Evolutionary conservation across 495 filamentous ascomycete species (phyloP).

Genomic region (Lasiosphaeria hispida): DNA sequence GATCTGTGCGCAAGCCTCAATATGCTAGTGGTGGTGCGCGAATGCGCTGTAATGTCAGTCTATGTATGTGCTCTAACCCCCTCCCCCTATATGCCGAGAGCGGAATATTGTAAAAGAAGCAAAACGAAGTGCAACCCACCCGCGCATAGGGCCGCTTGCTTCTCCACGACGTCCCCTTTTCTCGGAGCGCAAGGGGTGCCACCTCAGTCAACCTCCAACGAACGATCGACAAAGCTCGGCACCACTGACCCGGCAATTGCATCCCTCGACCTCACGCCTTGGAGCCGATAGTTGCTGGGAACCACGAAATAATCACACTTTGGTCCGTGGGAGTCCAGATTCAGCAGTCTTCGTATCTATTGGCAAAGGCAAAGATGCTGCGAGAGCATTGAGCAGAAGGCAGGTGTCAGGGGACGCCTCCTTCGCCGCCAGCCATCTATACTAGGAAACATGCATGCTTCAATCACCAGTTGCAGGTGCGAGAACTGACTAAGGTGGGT

Average conservation of each 20-base stretch:
- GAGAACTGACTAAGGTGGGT: too few species aligned
- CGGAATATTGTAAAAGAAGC: slow-evolving; percentile 11
- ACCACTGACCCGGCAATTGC: slow-evolving; percentile 8
- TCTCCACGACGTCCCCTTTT: neutral
- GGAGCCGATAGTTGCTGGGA: neutral
- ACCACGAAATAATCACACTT: too few species aligned
- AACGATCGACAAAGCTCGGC: slow-evolving; percentile 11
- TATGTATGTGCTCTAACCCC: neutral
- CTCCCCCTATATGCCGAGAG: neutral
- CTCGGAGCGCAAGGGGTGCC: slow-evolving; percentile 4
- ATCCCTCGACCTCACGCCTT: neutral
- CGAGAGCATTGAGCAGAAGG: too few species aligned
- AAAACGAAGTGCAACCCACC: slow-evolving; percentile 3
- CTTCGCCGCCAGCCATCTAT: too few species aligned
- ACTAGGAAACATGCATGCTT: too few species aligned
- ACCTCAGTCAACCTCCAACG: neutral
- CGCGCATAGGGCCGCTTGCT: neutral
- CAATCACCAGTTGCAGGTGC: too few species aligned
- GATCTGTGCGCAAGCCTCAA: neutral
- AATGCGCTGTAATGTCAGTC: neutral
- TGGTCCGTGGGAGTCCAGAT: too few species aligned
- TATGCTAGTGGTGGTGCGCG: neutral
- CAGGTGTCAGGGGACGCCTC: too few species aligned
- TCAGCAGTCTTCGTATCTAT: too few species aligned
- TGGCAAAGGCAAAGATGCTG: too few species aligned